Evolutionary conservation across 768 basidiomycete genomes (phyloP), one percentile per base, ranked within the genome.

Genomic region (Rhizopogon vesiculosus): DNA sequence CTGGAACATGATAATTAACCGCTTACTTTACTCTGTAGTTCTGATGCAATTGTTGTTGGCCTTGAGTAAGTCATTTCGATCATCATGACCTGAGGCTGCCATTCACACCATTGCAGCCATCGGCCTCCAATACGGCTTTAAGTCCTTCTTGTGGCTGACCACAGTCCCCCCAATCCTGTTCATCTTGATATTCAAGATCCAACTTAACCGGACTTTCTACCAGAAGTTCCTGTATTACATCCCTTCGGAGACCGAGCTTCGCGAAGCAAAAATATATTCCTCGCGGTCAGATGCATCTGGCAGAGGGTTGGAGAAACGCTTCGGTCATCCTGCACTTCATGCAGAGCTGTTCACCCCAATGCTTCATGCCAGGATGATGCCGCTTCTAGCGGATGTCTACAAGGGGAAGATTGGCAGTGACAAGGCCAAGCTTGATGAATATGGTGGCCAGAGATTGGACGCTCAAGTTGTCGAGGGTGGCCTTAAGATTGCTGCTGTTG

Each of bases 1-100:
- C 61, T 97, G 93, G 93, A 97, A 97, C 65, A 84, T 92, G n/a
- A 80, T 91, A 45, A 78, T 92, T 71, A 99, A 99, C 69, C 85
- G 97, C 52, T 74, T 98, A 22, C 72, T 98, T 13, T 75, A 84
- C 56, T 86, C 83, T 35, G 79, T 89, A 5, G 67, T 95, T 25
- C 72, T 97, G 62, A 98, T 98, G 95, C 94, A 98, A 64, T 61
- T 81, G 42, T 72, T 93, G 46, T 88, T 93, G 87, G 71, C 87
- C 45, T 79, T 98, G 46, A 97, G 93, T 97, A 69, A 60, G 92
- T 77, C 44, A 29, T 15, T 40, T 19, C 31, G 18, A 13, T 38
- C 41, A 22, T 16, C n/a, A 51, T 8, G 1, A 15, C 13, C 7
- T 43, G 7, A 16, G 16, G 31, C 31, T 10, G 33, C 31, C 39